These are phyloP conservation scores for Diaporthe nobilis DNA, from an alignment of 2,329 filamentous ascomycete species.

Conservation along the genomic window DNA sequence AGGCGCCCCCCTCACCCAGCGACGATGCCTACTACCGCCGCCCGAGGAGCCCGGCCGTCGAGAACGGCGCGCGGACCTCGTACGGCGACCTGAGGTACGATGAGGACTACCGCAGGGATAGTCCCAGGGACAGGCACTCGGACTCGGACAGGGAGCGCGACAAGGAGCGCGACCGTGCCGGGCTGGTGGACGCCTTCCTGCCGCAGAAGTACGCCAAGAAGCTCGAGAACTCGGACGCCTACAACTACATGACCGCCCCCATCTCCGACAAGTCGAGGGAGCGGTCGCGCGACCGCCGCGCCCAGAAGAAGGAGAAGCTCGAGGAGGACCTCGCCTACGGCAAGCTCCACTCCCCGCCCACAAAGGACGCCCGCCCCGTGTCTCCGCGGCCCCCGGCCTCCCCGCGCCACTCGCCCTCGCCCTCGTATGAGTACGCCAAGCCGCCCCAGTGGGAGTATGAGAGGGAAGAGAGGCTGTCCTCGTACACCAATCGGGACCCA, in stretches of 20 bases:
- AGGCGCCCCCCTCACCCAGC: conserved; percentile 48
- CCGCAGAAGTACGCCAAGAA: conserved; percentile 64
- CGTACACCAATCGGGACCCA: conserved; percentile 50
- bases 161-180: conserved; percentile 42
- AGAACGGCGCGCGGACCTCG: conserved; percentile 43
- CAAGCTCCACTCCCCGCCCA: conserved; percentile 42
- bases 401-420: conserved; percentile 45
- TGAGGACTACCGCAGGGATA: conserved; percentile 49
- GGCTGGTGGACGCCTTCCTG: conserved; percentile 55
- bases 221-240: conserved; percentile 44
- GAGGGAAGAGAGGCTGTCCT: conserved; percentile 49
- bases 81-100: conserved; percentile 43
- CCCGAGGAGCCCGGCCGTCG: conserved; percentile 50
- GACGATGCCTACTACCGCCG: conserved; percentile 53
- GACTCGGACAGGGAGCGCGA: conserved; percentile 51
- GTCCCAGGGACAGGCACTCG: conserved; percentile 46
- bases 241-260: conserved; percentile 45
- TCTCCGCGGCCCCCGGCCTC: conserved; percentile 46
- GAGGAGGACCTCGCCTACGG: conserved; percentile 67
- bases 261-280: conserved; percentile 48
- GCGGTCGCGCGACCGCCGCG: conserved; percentile 47
- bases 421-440: conserved; percentile 49
- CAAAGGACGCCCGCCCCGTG: conserved; percentile 44
- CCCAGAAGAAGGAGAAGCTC: conserved; percentile 47
- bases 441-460: conserved; percentile 57